Evolutionary conservation across 371 early-diverging fungal species (phyloP).

Genomic region (Spraguea lophii): DNA sequence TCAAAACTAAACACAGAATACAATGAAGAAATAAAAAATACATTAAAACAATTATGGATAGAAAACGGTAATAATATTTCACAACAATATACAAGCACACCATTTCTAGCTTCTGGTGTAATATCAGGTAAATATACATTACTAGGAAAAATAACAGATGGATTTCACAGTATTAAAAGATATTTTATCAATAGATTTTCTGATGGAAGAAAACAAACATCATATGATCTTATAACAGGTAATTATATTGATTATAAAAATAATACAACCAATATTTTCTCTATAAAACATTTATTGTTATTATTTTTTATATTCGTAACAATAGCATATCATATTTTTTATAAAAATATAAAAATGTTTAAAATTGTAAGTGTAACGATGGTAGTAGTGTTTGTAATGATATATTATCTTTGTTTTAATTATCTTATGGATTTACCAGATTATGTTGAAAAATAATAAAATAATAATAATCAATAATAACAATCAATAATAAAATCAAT

Average conservation of each 20-base stretch:
- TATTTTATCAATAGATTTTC: conserved; percentile 42
- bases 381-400: too few species aligned
- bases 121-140: conserved; percentile 70
- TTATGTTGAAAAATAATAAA: too few species aligned
- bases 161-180: conserved; percentile 30
- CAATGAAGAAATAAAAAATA: background rate
- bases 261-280: too few species aligned
- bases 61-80: conserved; percentile 91
- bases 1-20: conserved; percentile 10
- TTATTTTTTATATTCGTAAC: too few species aligned
- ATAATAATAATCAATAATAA: too few species aligned
- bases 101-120: conserved; percentile 82
- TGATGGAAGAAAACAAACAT: conserved; percentile 32
- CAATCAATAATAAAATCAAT: too few species aligned
- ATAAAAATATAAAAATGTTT: too few species aligned
- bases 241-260: background rate
- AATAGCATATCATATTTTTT: too few species aligned
- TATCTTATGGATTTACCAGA: too few species aligned
- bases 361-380: too few species aligned
- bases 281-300: too few species aligned
- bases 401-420: too few species aligned
- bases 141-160: conserved; percentile 22
- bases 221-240: conserved; percentile 40
- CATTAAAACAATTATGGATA: conserved; percentile 76
- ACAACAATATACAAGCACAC: conserved; percentile 80